Conservation (phyloP, 2,329 filamentous ascomycete genomes). For the Mollisiaceae sp. region DNA sequence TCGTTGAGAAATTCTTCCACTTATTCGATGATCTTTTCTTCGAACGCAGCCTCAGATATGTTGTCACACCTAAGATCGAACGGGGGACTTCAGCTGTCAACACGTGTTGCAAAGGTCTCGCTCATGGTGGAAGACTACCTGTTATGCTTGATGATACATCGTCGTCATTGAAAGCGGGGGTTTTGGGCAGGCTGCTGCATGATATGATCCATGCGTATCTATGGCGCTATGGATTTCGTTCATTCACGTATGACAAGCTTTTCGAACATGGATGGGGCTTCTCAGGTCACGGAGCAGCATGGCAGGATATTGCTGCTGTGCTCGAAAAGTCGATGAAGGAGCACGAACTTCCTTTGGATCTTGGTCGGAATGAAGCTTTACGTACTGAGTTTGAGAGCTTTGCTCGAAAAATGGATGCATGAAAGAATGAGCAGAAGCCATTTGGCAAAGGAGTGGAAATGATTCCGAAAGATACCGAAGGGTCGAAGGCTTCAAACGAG, state of each 20-base stretch:
- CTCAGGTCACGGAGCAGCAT: conserved; percentile 1
- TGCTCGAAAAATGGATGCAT: background rate
- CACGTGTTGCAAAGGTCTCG: conserved; percentile 1
- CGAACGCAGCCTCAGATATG: conserved; percentile 5
- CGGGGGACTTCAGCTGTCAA: background rate
- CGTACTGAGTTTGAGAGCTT: background rate
- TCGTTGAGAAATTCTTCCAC: background rate
- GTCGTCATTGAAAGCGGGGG: background rate
- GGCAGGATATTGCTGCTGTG: conserved; percentile 1
- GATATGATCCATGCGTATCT: conserved; percentile 7
- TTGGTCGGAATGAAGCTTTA: background rate
- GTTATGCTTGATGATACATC: background rate
- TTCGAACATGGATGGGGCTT: conserved; percentile 3
- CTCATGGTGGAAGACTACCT: background rate
- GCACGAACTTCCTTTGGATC: background rate
- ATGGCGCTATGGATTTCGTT: background rate
- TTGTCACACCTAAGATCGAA: background rate
- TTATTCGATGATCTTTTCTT: conserved; percentile 1
- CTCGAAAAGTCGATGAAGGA: background rate
- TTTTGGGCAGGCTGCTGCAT: background rate
- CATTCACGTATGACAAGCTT: background rate
- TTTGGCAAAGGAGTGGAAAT: background rate
- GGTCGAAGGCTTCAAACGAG: background rate
- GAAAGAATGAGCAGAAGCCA: background rate
- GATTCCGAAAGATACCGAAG: background rate